These are phyloP conservation scores for Fusarium coffeatum DNA, from an alignment of 2,329 filamentous ascomycete species.

Conservation along the genomic window DNA sequence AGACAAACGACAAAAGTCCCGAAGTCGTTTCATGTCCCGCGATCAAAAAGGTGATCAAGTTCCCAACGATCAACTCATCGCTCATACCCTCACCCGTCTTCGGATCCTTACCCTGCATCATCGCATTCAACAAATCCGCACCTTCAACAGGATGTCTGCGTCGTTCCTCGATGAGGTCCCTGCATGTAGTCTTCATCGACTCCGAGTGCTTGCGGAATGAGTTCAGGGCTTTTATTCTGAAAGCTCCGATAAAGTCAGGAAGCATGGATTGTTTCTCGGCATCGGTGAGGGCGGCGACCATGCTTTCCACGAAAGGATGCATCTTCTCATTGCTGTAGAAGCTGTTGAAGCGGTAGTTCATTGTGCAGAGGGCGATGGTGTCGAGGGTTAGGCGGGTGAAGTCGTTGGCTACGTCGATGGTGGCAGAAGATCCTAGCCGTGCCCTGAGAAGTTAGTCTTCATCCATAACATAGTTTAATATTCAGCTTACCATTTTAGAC, in stretches of 20 bases:
- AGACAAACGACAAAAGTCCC: neutral
- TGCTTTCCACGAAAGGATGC: slow-evolving; percentile 3
- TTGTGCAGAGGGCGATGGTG: slow-evolving; percentile 18
- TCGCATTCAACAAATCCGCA: neutral
- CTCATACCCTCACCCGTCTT: slow-evolving; percentile 8
- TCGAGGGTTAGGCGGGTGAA: slow-evolving; percentile 6
- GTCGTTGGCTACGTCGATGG: slow-evolving; percentile 4
- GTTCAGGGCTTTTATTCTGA: neutral
- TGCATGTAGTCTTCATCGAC: neutral
- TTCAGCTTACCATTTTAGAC: slow-evolving; percentile 64
- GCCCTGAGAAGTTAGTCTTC: neutral
- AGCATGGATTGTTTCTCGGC: neutral
- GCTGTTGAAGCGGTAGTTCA: slow-evolving; percentile 21
- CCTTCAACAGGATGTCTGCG: neutral
- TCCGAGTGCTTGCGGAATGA: neutral
- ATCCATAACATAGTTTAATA: rapidly evolving
- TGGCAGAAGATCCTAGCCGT: rapidly evolving
- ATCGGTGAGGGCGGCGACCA: slow-evolving; percentile 4
- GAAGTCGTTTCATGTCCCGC: slow-evolving; percentile 9
- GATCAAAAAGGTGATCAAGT: slow-evolving; percentile 15
- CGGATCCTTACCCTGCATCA: slow-evolving; percentile 8
- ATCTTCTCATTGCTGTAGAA: slow-evolving; percentile 15
- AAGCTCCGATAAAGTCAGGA: slow-evolving; percentile 1
- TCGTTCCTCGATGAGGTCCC: neutral
- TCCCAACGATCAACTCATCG: neutral